Percentiles rank a stretch among this genome's conserved stretches.
phyloP scores from a whole-genome alignment of 176 grass and related monocot species.

The Echinochloa phyllopogon region DNA sequence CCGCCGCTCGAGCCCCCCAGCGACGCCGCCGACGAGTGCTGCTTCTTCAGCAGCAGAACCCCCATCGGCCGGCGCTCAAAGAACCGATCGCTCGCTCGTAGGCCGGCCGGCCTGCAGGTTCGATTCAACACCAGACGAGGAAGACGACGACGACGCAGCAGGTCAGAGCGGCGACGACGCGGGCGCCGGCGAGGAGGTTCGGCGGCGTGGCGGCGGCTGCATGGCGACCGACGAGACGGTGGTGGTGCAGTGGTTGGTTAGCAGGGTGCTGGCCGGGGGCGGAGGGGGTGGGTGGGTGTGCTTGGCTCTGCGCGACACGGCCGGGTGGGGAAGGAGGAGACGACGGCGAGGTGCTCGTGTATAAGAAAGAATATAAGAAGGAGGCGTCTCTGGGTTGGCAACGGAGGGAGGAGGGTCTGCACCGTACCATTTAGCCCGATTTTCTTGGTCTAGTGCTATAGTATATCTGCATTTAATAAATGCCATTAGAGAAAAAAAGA shows the following conservation, averaged over 20 bases:
- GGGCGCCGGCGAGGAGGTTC: not conserved
- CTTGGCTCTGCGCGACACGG: not conserved
- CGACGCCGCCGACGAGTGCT: constrained; percentile 46
- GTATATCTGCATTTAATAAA: not conserved
- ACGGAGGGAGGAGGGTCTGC: too few species aligned
- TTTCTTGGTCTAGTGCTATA: not conserved
- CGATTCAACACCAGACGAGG: too few species aligned
- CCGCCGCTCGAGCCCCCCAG: not conserved
- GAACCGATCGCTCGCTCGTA: not conserved
- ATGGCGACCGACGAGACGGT: not conserved
- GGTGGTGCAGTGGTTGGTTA: not conserved
- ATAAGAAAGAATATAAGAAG: too few species aligned
- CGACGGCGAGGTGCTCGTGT: not conserved
- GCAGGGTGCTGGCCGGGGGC: too few species aligned
- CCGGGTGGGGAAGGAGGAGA: not conserved
- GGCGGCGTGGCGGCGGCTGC: constrained; percentile 12
- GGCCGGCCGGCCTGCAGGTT: too few species aligned
- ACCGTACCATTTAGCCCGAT: too few species aligned
- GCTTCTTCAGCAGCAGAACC: constrained; percentile 56
- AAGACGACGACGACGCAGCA: not conserved
- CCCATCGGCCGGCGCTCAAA: constrained; percentile 32
- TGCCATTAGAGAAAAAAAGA: not conserved
- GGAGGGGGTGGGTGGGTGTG: not conserved
- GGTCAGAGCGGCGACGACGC: constrained; percentile 11
- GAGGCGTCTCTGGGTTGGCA: not conserved